Evolutionary conservation across 352 stramenopile species (phyloP), one percentile per base, ranked within the genome.

Genomic region (Hyaloperonospora arabidopsidis): DNA sequence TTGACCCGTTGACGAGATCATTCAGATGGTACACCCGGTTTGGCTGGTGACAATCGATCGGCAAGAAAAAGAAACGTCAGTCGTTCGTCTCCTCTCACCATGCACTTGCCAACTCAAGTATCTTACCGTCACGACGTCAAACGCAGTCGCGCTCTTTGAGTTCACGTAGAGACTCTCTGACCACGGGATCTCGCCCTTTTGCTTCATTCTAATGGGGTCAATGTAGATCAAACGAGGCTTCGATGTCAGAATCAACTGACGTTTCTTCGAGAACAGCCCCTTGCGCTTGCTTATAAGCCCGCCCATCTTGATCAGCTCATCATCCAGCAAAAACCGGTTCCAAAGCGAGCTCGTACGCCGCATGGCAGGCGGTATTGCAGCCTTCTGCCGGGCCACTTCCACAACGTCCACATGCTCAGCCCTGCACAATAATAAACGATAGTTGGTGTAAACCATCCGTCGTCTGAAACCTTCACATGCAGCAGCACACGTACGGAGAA

Each of bases 171-270:
- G 66, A 49, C 67, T 87, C 45, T 84, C 69, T 23, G 84, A 94
- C 84, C 84, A 94, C 40, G 84, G 84, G 39, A 94, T 92, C 57
- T 92, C 84, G 53, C 83, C 81, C 63, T 94, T 92, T 68, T 94
- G 84, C 68, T 84, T 85, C 84, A 92, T 94, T 74, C 84, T 84
- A 70, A 92, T 92, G 45, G 84, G 72, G 52, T 94, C 84, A 61
- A 94, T 94, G 79, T 94, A 94, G 61, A 94, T 94, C 67, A 94
- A 64, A 35, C 84, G 81, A 29, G 84, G 84, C 63, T 82, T 86
- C 0, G 84, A 92, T 23, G 84, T 94, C 49, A 94, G 60, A 53
- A 94, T 89, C 48, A 94, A 65, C 68, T 88, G 84, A 49, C 84
- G 68, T 54, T 92, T 94, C 67, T 93, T 94, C 25, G 84, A 94